phyloP scores from a whole-genome alignment of 495 filamentous ascomycete genomes.

The Aspergillus saccharolyticus region DNA sequence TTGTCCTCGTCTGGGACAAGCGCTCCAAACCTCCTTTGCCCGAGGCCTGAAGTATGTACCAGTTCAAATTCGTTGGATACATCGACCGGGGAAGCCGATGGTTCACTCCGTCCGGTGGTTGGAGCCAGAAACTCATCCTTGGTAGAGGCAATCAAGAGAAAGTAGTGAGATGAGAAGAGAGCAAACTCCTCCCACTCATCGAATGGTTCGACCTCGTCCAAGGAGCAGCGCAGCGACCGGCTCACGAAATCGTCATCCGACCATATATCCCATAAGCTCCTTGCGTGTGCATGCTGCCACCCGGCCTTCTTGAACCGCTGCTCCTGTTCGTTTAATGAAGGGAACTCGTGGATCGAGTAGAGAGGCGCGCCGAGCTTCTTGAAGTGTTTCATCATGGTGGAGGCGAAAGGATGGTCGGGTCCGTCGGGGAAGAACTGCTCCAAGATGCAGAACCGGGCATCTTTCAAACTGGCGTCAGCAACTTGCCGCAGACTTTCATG shows the following conservation, averaged over 20 bases:
- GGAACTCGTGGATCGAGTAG: conserved; percentile 66
- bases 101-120: not conserved
- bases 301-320: conserved; percentile 59
- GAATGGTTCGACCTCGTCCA: conserved; percentile 74
- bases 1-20: conserved; percentile 31
- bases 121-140: not conserved
- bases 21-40: conserved; percentile 41
- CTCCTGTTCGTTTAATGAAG: conserved; percentile 56
- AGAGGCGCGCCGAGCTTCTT: conserved; percentile 72
- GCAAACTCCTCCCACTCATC: conserved; percentile 97
- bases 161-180: conserved; percentile 81
- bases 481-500: not conserved
- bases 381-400: conserved; percentile 84
- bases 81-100: not conserved
- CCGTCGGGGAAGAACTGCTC: conserved; percentile 84
- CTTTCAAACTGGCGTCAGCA: conserved; percentile 15
- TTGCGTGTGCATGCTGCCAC: conserved; percentile 57
- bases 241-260: conserved; percentile 56
- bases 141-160: conserved; percentile 61
- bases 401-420: conserved; percentile 72
- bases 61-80: conserved; percentile 21
- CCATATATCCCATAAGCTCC: conserved; percentile 78
- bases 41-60: conserved; percentile 11
- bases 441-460: conserved; percentile 70
- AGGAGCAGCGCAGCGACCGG: conserved; percentile 43